Evolutionary conservation across 2,329 filamentous ascomycete species (phyloP).

Genomic region (Trichoderma sp.): DNA sequence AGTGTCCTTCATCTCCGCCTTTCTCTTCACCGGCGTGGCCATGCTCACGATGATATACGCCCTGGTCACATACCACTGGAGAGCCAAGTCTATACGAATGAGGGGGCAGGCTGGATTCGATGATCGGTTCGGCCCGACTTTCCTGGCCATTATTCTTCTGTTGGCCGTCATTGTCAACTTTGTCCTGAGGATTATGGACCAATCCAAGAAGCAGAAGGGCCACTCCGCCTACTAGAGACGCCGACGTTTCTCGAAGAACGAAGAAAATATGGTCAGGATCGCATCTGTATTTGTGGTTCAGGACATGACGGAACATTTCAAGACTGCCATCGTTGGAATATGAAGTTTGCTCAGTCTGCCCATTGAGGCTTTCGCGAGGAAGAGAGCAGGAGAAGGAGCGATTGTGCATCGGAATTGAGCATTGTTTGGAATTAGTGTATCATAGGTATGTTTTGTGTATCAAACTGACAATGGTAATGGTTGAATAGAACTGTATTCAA

Average conservation of each 20-base stretch:
- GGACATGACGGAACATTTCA: not conserved
- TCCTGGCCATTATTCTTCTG: constrained; percentile 82
- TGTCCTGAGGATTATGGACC: constrained; percentile 68
- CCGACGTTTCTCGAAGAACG: not conserved
- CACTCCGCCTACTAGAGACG: constrained; percentile 26
- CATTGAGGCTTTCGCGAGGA: not conserved
- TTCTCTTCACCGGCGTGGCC: constrained; percentile 89
- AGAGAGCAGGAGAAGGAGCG: no score
- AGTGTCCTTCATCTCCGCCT: constrained; percentile 90
- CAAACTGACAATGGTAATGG: constrained; percentile 2
- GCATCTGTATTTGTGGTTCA: not conserved
- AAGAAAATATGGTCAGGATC: not conserved
- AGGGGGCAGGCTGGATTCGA: constrained; percentile 95
- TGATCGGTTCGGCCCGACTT: constrained; percentile 89
- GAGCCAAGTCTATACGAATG: constrained; percentile 87
- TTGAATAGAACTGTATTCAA: constrained; percentile 21
- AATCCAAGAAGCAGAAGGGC: constrained; percentile 45
- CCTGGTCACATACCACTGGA: constrained; percentile 93
- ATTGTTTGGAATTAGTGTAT: constrained; percentile 25
- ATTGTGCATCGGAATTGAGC: not conserved
- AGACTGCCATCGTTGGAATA: not conserved
- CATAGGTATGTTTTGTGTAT: constrained; percentile 15
- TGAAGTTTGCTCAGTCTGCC: not conserved
- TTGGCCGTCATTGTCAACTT: constrained; percentile 96
- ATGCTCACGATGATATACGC: constrained; percentile 97